Conservation (phyloP, 108 stramenopile genomes). For the Fragilaria crotonensis region DNA sequence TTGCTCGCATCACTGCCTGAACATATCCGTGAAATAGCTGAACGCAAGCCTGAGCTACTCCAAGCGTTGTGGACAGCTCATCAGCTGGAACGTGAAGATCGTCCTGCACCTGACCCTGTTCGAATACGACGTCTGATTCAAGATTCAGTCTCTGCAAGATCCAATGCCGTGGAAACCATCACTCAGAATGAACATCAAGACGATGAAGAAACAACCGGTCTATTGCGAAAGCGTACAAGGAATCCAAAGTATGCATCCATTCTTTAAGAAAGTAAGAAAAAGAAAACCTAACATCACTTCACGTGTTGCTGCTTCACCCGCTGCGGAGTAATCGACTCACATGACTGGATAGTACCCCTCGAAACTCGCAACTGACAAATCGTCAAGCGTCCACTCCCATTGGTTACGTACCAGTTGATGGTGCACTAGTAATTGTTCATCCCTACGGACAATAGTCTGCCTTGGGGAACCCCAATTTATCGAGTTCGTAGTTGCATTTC, state of each 20-base stretch:
- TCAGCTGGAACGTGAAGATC: background rate
- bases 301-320: too few species aligned
- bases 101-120: background rate
- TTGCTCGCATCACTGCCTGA: conserved; percentile 45
- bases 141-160: too few species aligned
- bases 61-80: conserved; percentile 17
- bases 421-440: too few species aligned
- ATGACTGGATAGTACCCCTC: too few species aligned
- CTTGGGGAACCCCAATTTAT: conserved; percentile 38
- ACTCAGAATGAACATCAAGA: background rate
- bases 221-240: conserved; percentile 1
- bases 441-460: too few species aligned
- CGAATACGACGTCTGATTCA: too few species aligned
- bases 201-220: background rate
- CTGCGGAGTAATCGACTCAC: too few species aligned
- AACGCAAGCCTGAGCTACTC: conserved; percentile 43
- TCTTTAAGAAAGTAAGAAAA: background rate
- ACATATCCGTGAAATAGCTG: conserved; percentile 42
- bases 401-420: too few species aligned
- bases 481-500: conserved; percentile 37
- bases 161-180: background rate
- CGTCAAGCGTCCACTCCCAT: too few species aligned
- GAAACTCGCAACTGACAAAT: too few species aligned
- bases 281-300: too few species aligned
- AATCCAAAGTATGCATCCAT: conserved; percentile 1